Evolutionary conservation across 2,329 filamentous ascomycete genomes (phyloP), one percentile per base, ranked within the genome.

Genomic region (Neophaeococcomyces aloes): DNA sequence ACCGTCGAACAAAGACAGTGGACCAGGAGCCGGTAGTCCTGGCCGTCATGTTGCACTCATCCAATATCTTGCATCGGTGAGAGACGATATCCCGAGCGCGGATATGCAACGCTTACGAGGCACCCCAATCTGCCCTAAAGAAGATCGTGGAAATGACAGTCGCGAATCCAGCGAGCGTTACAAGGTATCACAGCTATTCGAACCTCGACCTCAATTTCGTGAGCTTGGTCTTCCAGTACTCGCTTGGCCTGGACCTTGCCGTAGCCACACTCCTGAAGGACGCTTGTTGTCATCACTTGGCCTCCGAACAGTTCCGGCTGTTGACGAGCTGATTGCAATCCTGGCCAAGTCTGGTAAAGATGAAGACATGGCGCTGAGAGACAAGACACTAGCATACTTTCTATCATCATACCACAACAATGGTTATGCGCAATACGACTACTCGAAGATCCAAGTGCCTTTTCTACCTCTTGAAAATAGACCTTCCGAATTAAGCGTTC

Each of bases 1-100:
- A 11, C 62, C 61, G 7, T 65, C 64, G 29, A 65, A 67, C 17
- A 74, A 49, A 10, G 55, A 57, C 23, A 37, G 29, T 8, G 51
- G 51, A 33, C 32, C 30, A 15, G 53, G 25, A 19, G 18, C 43
- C 11, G 46, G 47, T 18, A 46, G 72, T 48, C 79, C 80, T 61
- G 94, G 86, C 85, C 95, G 86, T 46, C 89, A 96, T 59, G 79
- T 94, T 48, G 89, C 98, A 59, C 70, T 98, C 19, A 87, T 98
- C 62, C 89, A 87, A 55, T 98, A 98, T 56, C 75, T 98, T 33
- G 78, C 89, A 8, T 94, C 88, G 7, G 91, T 98, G 21, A 79
- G 78, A 48, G 77, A 84, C 41, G 91, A 98, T 54, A 95, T 98
- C 47, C 91, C 91, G 0, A 63, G 67, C 7, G 80, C 81, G 38